Conservation (phyloP, 441 rosid species). For the Lepidium campestre region DNA sequence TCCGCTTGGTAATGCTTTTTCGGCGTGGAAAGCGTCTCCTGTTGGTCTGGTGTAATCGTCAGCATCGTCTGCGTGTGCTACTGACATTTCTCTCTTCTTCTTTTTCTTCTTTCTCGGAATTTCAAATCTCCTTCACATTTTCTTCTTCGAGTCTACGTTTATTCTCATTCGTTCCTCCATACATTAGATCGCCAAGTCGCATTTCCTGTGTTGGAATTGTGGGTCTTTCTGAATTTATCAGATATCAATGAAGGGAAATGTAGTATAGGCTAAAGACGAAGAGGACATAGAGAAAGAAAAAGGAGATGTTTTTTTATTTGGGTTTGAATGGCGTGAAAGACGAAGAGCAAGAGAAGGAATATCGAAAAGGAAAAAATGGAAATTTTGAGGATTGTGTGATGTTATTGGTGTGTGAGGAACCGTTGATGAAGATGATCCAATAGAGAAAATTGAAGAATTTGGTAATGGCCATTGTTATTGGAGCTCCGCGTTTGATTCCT, state of each 20-base stretch:
- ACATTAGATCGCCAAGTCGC: conserved; percentile 36
- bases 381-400: neutral
- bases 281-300: conserved; percentile 2
- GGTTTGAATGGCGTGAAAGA: conserved; percentile 31
- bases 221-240: neutral
- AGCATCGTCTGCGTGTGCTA: conserved; percentile 75
- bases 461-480: conserved; percentile 34
- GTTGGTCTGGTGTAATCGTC: conserved; percentile 46
- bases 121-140: neutral
- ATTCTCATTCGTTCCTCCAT: conserved; percentile 37
- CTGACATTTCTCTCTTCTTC: conserved; percentile 52
- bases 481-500: conserved; percentile 62
- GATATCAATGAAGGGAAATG: conserved; percentile 16
- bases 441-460: conserved; percentile 29
- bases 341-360: neutral
- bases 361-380: conserved; percentile 18
- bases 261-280: conserved; percentile 11
- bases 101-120: conserved; percentile 29
- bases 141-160: conserved; percentile 46
- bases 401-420: conserved; percentile 24
- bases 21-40: conserved; percentile 44
- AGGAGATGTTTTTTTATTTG: conserved; percentile 6
- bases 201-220: conserved; percentile 17
- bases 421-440: conserved; percentile 15
- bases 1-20: conserved; percentile 54